phyloP scores from a whole-genome alignment of 73 alveolate species.

The Effrenium voratum region DNA sequence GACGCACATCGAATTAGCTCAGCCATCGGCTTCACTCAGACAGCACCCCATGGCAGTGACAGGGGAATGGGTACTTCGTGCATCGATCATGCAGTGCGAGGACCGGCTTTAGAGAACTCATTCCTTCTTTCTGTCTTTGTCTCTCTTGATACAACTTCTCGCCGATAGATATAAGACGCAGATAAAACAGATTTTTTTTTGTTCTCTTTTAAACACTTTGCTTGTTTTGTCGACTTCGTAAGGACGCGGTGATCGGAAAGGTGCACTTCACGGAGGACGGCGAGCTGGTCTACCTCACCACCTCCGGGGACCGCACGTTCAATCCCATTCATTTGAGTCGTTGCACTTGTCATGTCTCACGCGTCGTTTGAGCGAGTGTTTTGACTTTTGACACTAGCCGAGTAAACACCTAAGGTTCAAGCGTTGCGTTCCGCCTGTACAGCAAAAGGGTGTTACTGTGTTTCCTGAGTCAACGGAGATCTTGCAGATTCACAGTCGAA shows the following conservation, averaged over 20 bases:
- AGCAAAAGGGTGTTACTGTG: too few species aligned
- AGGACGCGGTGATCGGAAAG: constrained; percentile 54
- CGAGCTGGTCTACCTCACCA: constrained; percentile 62
- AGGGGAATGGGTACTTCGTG: constrained; percentile 78
- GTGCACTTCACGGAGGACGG: constrained; percentile 42
- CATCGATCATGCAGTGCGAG: constrained; percentile 68
- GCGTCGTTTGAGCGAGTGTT: too few species aligned
- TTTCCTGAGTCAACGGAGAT: too few species aligned
- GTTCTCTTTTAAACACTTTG: too few species aligned
- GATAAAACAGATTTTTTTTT: too few species aligned
- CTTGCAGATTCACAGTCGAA: too few species aligned
- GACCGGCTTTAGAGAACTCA: background rate
- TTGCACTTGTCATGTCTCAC: background rate
- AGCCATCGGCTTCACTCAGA: too few species aligned
- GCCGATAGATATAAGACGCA: background rate
- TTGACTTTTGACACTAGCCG: too few species aligned
- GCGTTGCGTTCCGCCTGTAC: too few species aligned
- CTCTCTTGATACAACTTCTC: background rate
- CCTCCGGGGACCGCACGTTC: constrained; percentile 9
- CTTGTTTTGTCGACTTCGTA: too few species aligned
- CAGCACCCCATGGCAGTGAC: constrained; percentile 38
- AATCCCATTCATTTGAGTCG: background rate
- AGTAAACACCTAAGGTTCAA: too few species aligned
- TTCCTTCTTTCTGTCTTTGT: background rate
- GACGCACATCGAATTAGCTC: too few species aligned